Evolutionary conservation across 2,329 filamentous ascomycete species (phyloP).

Genomic region (Arthrobotrys pseudoclavata): DNA sequence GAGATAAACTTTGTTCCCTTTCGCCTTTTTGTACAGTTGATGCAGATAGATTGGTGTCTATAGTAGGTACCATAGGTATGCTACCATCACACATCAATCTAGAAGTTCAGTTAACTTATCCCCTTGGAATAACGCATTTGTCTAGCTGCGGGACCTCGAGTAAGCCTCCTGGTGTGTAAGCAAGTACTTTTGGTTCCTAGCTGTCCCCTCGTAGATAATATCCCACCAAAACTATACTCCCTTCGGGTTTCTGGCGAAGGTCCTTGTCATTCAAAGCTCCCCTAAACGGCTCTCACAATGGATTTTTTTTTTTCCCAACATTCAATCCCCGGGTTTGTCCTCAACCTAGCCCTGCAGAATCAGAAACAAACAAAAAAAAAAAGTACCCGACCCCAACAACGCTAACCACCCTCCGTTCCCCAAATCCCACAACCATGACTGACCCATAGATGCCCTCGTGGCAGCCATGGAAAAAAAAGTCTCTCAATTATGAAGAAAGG

Average conservation of each 20-base stretch:
- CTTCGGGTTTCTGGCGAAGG: background rate
- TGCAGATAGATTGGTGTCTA: slow-evolving; percentile 30
- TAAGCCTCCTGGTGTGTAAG: background rate
- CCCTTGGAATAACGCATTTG: background rate
- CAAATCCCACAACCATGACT: slow-evolving; percentile 3
- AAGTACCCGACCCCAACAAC: slow-evolving; percentile 52
- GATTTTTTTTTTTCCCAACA: slow-evolving; percentile 6
- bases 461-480: slow-evolving; percentile 50
- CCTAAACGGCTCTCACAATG: background rate
- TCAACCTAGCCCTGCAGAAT: slow-evolving; percentile 33
- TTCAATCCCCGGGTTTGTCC: slow-evolving; percentile 1
- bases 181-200: background rate
- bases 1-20: slow-evolving; percentile 13
- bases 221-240: slow-evolving; percentile 32
- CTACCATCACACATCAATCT: slow-evolving; percentile 10
- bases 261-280: slow-evolving; percentile 10
- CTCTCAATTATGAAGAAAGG: slow-evolving; percentile 18
- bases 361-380: slow-evolving; percentile 41
- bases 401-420: background rate
- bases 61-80: slow-evolving; percentile 22
- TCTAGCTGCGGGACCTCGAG: background rate
- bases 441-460: slow-evolving; percentile 41
- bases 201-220: slow-evolving; percentile 25
- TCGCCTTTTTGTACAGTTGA: slow-evolving; percentile 3
- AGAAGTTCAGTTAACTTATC: background rate